These are phyloP conservation scores for Erigeron philadelphicus DNA, from an alignment of 140 eudicot species.

Conservation along the genomic window DNA sequence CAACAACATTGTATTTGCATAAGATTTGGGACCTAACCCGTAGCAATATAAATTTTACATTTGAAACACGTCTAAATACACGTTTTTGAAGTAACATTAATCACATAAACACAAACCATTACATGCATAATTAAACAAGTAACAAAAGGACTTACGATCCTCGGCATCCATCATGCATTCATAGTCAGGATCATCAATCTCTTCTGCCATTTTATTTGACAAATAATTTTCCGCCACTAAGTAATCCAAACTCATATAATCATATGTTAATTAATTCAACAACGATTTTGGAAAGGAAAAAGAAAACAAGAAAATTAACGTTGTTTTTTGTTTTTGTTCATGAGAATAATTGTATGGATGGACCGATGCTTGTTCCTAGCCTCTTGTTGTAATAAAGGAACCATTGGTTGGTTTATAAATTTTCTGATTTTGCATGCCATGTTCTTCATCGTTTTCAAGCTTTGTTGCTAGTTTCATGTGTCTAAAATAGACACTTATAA, in stretches of 20 bases:
- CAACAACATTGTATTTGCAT: too few species aligned
- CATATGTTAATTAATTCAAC: neutral
- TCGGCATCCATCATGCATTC: constrained; percentile 21
- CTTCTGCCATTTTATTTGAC: constrained; percentile 27
- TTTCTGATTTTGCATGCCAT: constrained; percentile 31
- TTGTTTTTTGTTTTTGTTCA: neutral
- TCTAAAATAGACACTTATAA: too few species aligned
- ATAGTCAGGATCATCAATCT: constrained; percentile 14
- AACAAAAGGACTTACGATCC: constrained; percentile 26
- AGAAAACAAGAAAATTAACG: neutral
- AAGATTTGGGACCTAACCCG: too few species aligned
- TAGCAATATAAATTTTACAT: too few species aligned
- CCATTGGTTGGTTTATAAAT: constrained; percentile 23
- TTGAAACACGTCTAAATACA: constrained; percentile 4
- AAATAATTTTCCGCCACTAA: constrained; percentile 17
- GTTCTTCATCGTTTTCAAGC: constrained; percentile 18
- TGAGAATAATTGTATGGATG: constrained; percentile 19
- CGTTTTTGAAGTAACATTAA: neutral
- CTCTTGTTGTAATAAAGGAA: constrained; percentile 23
- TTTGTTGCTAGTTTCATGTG: neutral
- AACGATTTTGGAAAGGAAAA: neutral
- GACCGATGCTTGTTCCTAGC: constrained; percentile 21
- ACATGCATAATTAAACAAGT: neutral
- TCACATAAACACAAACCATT: neutral
- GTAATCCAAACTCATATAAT: constrained; percentile 13